These are phyloP conservation scores for Rhizopogon rudus DNA, from an alignment of 768 basidiomycete species.

Conservation along the genomic window DNA sequence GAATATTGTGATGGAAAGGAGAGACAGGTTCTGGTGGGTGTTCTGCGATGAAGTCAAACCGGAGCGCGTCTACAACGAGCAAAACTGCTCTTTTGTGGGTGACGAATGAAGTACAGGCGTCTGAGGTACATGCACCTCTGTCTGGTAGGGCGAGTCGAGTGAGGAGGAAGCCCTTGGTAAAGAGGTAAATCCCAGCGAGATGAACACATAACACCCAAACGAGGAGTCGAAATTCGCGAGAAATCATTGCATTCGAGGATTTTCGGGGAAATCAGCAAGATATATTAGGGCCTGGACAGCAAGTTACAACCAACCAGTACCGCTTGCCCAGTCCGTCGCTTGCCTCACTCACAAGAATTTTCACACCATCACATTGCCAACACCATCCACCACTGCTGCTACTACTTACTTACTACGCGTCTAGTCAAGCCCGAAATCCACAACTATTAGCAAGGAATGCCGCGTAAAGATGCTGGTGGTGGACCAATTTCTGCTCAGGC, in stretches of 20 bases:
- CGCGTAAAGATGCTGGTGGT: conserved; percentile 57
- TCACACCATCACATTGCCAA: too few species aligned
- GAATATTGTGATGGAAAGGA: conserved; percentile 73
- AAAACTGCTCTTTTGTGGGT: conserved; percentile 80
- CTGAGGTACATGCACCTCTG: conserved; percentile 48
- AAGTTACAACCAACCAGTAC: too few species aligned
- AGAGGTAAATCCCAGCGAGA: conserved; percentile 77
- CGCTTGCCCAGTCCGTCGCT: too few species aligned
- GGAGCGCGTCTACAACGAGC: conserved; percentile 87
- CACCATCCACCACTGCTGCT: too few species aligned
- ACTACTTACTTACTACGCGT: neutral
- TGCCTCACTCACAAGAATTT: too few species aligned
- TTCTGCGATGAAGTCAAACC: conserved; percentile 89
- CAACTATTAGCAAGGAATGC: conserved; percentile 40
- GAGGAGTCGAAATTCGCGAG: conserved; percentile 27
- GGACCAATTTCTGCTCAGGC: conserved; percentile 63
- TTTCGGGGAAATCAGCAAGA: neutral
- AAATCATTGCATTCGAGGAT: conserved; percentile 11
- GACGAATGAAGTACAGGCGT: conserved; percentile 33
- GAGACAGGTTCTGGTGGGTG: conserved; percentile 52
- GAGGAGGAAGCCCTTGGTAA: conserved; percentile 89
- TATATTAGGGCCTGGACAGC: too few species aligned
- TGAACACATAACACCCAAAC: conserved; percentile 67
- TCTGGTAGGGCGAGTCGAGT: conserved; percentile 45
- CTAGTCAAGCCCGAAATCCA: neutral